Evolutionary conservation across 2,329 filamentous ascomycete genomes (phyloP), one percentile per base, ranked within the genome.

Genomic region (Trichoderma semiorbis): DNA sequence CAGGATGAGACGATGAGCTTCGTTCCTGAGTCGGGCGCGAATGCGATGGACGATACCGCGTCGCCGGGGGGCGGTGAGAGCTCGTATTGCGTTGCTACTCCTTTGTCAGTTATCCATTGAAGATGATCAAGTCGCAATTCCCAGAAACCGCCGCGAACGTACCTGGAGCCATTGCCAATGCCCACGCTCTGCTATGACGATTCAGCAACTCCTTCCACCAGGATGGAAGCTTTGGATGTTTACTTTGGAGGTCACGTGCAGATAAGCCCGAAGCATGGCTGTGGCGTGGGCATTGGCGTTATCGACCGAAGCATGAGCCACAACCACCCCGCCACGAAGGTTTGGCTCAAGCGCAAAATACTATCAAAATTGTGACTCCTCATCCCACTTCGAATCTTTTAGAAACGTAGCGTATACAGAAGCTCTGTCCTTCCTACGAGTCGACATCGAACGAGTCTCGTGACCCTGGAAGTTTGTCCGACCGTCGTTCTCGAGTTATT

Each of bases 1-100:
- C 96, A 99, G 70, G 94, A 97, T 12, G 95, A 92, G 76, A 95
- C 95, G n/a, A 97, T 89, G 47, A 99, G 87, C 76, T 91, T 92
- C 69, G 87, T 89, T 3, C 91, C 87, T n/a, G 91, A 90, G 73
- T 87, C 84, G 43, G 94, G 93, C 75, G 95, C 93, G 86, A 97
- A 99, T 78, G 90, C 90, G 78, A 98, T 85, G 28, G 94, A 87
- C 62, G 95, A 97, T 77, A 98, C 92, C 77, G 92, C 93, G 83
- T 99, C 96, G 76, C 88, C 88, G 12, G 96, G 96, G 61, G 94
- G 91, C 77, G 93, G 89, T 73, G 90, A 87, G 78, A 98, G 88
- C 82, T 96, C 92, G 83, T 93, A 95, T 86, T 97, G 94, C 75
- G 90, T 86, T 81, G 87, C 88, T 90, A 74, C 53, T 34, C 28